Evolutionary conservation across 2,329 filamentous ascomycete genomes (phyloP).

Genomic region (Kalmusia sp.): DNA sequence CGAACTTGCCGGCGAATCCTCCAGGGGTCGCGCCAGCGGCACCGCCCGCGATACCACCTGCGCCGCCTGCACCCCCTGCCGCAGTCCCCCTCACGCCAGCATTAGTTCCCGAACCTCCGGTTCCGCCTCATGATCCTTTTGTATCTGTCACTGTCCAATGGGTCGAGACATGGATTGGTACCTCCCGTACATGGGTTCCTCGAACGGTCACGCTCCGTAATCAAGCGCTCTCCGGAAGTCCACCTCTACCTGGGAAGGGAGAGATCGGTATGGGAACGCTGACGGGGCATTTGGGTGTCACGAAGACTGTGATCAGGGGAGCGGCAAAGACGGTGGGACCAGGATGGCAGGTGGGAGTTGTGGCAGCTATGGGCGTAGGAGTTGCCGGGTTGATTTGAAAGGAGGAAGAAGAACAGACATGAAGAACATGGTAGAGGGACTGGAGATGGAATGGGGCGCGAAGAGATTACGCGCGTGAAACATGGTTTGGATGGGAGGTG

Average conservation of each 20-base stretch:
- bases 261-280: constrained; percentile 45
- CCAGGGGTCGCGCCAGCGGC: neutral
- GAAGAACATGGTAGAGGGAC: neutral
- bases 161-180: constrained; percentile 39
- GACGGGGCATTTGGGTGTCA: constrained; percentile 35
- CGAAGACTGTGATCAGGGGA: constrained; percentile 29
- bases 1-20: constrained; percentile 7
- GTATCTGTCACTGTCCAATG: constrained; percentile 40
- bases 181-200: constrained; percentile 40
- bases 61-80: neutral
- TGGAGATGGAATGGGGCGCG: neutral
- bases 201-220: constrained; percentile 32
- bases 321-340: constrained; percentile 27
- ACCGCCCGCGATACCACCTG: neutral
- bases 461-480: neutral
- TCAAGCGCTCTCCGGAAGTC: constrained; percentile 11
- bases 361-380: constrained; percentile 31
- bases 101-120: constrained; percentile 5
- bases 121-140: neutral
- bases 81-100: neutral
- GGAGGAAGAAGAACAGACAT: neutral
- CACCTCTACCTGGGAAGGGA: constrained; percentile 34
- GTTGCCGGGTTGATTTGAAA: constrained; percentile 15
- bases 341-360: constrained; percentile 23
- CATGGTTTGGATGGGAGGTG: neutral